Conservation (phyloP, 768 basidiomycete species). For the Tremella fuciformis region DNA sequence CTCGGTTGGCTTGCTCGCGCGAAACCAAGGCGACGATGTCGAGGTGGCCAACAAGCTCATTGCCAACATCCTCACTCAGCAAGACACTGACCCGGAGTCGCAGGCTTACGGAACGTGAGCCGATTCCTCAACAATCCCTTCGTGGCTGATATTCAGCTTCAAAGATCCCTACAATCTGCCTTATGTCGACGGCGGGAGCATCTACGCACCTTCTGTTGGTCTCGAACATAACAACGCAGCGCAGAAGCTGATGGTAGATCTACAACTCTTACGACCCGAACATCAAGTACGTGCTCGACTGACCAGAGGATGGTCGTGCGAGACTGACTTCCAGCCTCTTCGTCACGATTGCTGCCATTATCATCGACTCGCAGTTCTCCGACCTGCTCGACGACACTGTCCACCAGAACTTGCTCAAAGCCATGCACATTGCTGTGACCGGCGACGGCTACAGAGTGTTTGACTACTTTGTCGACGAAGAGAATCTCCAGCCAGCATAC, state of each 20-base stretch:
- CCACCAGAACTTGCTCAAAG: conserved; percentile 8
- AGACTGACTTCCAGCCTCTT: conserved; percentile 18
- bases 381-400: conserved; percentile 9
- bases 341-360: conserved; percentile 23
- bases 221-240: neutral
- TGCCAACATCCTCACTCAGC: conserved; percentile 10
- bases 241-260: conserved; percentile 7
- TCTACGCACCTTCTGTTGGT: conserved; percentile 14
- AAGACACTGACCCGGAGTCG: conserved; percentile 17
- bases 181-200: conserved; percentile 1
- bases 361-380: conserved; percentile 13
- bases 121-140: neutral
- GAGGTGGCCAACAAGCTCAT: conserved; percentile 18
- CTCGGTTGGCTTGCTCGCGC: conserved; percentile 17
- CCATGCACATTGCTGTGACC: conserved; percentile 15
- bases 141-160: conserved; percentile 11
- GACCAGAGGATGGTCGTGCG: conserved; percentile 3
- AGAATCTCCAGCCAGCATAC: conserved; percentile 20
- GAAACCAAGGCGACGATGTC: conserved; percentile 9
- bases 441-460: conserved; percentile 11
- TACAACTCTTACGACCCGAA: conserved; percentile 24
- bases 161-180: conserved; percentile 9
- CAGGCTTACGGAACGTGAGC: conserved; percentile 19
- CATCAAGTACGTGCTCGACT: conserved; percentile 10
- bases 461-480: conserved; percentile 4